Conservation (phyloP, 208 protist genomes). For the Wallacemonas sp. region DNA sequence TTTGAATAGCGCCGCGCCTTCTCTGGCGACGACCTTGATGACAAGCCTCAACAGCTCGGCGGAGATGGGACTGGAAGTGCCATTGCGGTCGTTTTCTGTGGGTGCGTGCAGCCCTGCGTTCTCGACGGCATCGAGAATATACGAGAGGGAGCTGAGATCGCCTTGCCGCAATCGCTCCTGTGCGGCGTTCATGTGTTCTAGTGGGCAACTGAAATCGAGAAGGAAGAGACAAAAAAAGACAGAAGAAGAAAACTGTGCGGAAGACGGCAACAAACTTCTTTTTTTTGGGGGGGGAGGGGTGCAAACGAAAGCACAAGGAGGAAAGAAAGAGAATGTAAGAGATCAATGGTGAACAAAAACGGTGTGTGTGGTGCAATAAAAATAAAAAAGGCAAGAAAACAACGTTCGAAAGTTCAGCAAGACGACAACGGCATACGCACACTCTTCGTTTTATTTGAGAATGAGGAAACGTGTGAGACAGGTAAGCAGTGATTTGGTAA, state of each 20-base stretch:
- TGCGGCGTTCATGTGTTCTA: constrained; percentile 31
- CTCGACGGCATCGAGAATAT: constrained; percentile 44
- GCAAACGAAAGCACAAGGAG: too few relatives aligned
- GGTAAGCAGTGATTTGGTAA: too few relatives aligned
- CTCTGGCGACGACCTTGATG: constrained; percentile 35
- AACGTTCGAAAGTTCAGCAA: too few relatives aligned
- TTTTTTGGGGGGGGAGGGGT: too few relatives aligned
- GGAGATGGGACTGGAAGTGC: not conserved
- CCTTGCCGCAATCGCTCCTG: constrained; percentile 32
- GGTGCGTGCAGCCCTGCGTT: constrained; percentile 16
- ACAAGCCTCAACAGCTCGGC: constrained; percentile 20
- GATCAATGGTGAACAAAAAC: too few relatives aligned
- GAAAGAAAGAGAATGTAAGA: too few relatives aligned
- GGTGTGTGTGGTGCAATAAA: too few relatives aligned
- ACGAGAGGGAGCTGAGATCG: constrained; percentile 32
- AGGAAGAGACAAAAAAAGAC: constrained; percentile 10
- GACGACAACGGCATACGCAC: too few relatives aligned
- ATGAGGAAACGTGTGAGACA: too few relatives aligned
- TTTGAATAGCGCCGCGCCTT: constrained; percentile 21
- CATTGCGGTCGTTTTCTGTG: too few relatives aligned
- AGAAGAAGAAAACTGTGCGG: not conserved
- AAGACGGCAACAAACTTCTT: not conserved
- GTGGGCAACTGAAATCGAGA: not conserved
- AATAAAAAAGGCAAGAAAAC: too few relatives aligned
- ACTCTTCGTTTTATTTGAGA: too few relatives aligned